Conservation (phyloP, 192 early-diverging fungal species). For the Coemansia sp. region DNA sequence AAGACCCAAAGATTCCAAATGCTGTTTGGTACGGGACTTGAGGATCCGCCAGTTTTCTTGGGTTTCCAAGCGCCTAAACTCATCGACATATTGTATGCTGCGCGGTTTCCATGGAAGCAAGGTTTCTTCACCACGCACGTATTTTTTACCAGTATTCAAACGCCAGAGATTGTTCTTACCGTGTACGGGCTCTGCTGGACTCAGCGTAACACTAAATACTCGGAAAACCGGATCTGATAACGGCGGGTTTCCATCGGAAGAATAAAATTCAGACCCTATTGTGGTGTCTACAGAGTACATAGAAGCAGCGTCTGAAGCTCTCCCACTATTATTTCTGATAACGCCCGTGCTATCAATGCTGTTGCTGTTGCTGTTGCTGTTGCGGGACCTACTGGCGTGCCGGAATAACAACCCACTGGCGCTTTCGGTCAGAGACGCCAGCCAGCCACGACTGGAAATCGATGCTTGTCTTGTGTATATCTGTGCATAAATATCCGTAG, state of each 20-base stretch:
- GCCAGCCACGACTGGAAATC: slow-evolving; percentile 20
- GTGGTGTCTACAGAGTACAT: not conserved
- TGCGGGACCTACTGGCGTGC: not conserved
- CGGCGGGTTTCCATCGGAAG: slow-evolving; percentile 11
- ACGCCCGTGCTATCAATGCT: not conserved
- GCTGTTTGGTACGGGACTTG: slow-evolving; percentile 28
- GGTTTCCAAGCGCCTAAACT: slow-evolving; percentile 38
- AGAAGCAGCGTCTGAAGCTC: not conserved
- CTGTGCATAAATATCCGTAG: slow-evolving; percentile 63
- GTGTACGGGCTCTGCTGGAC: slow-evolving; percentile 57
- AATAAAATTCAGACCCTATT: too few species aligned
- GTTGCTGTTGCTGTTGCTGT: not conserved
- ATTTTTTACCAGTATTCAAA: slow-evolving; percentile 65
- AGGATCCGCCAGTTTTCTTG: slow-evolving; percentile 35
- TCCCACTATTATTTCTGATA: not conserved
- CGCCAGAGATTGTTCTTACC: slow-evolving; percentile 67
- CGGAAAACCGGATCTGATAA: slow-evolving; percentile 41
- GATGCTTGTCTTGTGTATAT: slow-evolving; percentile 58
- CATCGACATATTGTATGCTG: slow-evolving; percentile 65
- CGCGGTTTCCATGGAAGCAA: slow-evolving; percentile 71
- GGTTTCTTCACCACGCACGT: slow-evolving; percentile 73
- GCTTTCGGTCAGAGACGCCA: slow-evolving; percentile 16
- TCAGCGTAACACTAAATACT: slow-evolving; percentile 65
- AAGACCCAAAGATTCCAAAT: slow-evolving; percentile 1
- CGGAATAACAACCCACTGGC: slow-evolving; percentile 15